A percentile compares a stretch with the other conserved stretches of the same genome.
Conservation (phyloP, 805 yeast genomes). For the Saturnispora halmiae region DNA sequence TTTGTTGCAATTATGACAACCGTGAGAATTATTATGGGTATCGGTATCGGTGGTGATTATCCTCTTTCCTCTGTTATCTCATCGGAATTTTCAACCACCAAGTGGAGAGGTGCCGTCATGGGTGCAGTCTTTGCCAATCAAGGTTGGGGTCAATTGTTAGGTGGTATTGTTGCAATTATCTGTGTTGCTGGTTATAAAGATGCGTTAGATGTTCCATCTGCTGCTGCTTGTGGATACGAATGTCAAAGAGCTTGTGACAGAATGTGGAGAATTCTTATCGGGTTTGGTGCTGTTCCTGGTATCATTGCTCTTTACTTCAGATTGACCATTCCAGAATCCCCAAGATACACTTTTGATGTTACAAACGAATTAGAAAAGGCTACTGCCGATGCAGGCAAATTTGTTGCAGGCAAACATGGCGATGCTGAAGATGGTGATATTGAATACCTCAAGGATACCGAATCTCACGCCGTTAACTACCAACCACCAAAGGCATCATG, state of each 20-base stretch:
- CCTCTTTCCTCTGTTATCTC: constrained; percentile 90
- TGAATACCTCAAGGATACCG: constrained; percentile 38
- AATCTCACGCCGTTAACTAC: constrained; percentile 31
- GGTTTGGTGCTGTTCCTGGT: constrained; percentile 90
- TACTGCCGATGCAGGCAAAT: constrained; percentile 47
- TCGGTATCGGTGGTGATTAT: constrained; percentile 97
- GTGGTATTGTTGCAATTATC: constrained; percentile 74
- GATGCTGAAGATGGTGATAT: constrained; percentile 38
- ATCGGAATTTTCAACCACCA: constrained; percentile 86
- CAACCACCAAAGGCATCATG: constrained; percentile 77
- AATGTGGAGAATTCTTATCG: constrained; percentile 89
- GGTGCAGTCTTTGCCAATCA: constrained; percentile 94
- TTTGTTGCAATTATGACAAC: constrained; percentile 67
- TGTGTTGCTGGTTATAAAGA: constrained; percentile 70
- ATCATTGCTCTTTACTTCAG: constrained; percentile 76
- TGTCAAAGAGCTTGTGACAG: constrained; percentile 80
- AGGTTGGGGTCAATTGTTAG: constrained; percentile 90
- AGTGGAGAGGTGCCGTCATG: constrained; percentile 98
- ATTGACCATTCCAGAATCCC: constrained; percentile 91
- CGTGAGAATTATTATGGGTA: constrained; percentile 83
- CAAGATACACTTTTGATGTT: constrained; percentile 81
- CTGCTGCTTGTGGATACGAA: constrained; percentile 50
- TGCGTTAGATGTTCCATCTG: constrained; percentile 44
- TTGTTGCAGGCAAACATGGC: constrained; percentile 42
- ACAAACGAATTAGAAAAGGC: constrained; percentile 47